Percentiles rank a stretch among this genome's conserved stretches.
phyloP scores from a whole-genome alignment of 1,139 yeast species.

The Lodderomyces beijingensis region DNA sequence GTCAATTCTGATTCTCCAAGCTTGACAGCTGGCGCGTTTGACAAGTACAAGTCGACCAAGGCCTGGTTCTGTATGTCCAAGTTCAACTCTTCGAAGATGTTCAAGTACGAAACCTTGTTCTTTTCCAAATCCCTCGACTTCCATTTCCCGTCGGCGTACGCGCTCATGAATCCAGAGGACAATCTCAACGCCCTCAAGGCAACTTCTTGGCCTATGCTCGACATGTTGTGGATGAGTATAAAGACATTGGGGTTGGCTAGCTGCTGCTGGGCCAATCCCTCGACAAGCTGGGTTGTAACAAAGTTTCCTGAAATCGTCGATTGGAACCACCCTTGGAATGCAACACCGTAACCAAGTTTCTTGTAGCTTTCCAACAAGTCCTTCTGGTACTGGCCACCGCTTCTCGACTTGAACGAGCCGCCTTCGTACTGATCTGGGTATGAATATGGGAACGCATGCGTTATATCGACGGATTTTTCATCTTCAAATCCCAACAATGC shows the following conservation, averaged over 20 bases:
- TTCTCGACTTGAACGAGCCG: constrained; percentile 51
- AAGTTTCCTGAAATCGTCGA: constrained; percentile 67
- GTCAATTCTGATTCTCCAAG: constrained; percentile 28
- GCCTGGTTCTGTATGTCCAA: constrained; percentile 56
- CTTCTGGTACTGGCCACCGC: constrained; percentile 66
- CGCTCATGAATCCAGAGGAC: constrained; percentile 55
- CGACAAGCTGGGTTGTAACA: constrained; percentile 62
- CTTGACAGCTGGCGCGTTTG: not conserved
- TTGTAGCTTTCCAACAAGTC: constrained; percentile 63
- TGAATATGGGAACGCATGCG: constrained; percentile 66
- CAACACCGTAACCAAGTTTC: constrained; percentile 64
- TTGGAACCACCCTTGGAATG: constrained; percentile 82
- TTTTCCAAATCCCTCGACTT: constrained; percentile 60
- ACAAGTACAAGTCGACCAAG: constrained; percentile 38
- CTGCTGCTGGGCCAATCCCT: constrained; percentile 65
- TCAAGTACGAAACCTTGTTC: constrained; percentile 60
- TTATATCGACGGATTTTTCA: constrained; percentile 44
- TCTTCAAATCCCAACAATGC: constrained; percentile 75
- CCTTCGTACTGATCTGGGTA: constrained; percentile 53
- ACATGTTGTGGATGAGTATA: constrained; percentile 70
- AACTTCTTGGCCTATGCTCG: constrained; percentile 59
- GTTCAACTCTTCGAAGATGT: constrained; percentile 71
- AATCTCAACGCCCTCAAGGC: constrained; percentile 69
- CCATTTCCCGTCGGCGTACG: constrained; percentile 58
- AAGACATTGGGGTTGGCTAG: constrained; percentile 61